A percentile compares a stretch with the other conserved stretches of the same genome.
Conservation (phyloP, 2,329 filamentous ascomycete genomes). For the Fusarium sp. region DNA sequence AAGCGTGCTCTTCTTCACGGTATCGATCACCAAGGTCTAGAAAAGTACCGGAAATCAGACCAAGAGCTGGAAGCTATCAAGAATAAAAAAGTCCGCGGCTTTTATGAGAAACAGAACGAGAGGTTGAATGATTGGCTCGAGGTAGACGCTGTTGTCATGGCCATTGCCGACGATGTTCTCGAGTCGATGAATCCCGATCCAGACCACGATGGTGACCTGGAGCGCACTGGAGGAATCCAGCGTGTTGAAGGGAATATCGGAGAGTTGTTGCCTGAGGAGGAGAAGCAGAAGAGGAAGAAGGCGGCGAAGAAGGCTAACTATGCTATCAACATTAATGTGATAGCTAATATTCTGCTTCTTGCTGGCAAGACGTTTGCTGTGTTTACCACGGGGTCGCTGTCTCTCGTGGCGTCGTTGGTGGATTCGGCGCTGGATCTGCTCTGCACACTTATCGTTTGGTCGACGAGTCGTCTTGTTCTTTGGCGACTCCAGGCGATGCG, state of each 20-base stretch:
- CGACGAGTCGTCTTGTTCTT: conserved; percentile 77
- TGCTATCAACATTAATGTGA: conserved; percentile 87
- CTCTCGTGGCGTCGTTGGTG: conserved; percentile 81
- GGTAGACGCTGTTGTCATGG: conserved; percentile 54
- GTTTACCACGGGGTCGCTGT: conserved; percentile 83
- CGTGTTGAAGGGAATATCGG: conserved; percentile 51
- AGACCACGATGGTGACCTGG: conserved; percentile 53
- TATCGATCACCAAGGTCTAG: conserved; percentile 50
- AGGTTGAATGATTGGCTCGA: conserved; percentile 55
- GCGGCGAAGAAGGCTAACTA: conserved; percentile 55
- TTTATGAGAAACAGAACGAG: conserved; percentile 53
- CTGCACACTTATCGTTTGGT: conserved; percentile 84
- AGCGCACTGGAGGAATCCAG: conserved; percentile 51
- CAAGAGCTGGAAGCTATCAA: conserved; percentile 49
- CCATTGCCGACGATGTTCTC: conserved; percentile 54
- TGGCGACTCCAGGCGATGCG: conserved; percentile 66
- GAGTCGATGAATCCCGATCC: conserved; percentile 55
- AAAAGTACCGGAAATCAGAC: conserved; percentile 51
- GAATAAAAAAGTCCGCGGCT: conserved; percentile 50
- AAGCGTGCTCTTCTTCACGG: conserved; percentile 51
- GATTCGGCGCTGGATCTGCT: conserved; percentile 84
- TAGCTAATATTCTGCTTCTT: conserved; percentile 81
- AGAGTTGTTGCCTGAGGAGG: conserved; percentile 53
- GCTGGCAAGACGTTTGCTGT: conserved; percentile 82
- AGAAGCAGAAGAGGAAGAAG: conserved; percentile 47